Conservation (phyloP, 352 stramenopile species). For the Phytophthora uliginosa region DNA sequence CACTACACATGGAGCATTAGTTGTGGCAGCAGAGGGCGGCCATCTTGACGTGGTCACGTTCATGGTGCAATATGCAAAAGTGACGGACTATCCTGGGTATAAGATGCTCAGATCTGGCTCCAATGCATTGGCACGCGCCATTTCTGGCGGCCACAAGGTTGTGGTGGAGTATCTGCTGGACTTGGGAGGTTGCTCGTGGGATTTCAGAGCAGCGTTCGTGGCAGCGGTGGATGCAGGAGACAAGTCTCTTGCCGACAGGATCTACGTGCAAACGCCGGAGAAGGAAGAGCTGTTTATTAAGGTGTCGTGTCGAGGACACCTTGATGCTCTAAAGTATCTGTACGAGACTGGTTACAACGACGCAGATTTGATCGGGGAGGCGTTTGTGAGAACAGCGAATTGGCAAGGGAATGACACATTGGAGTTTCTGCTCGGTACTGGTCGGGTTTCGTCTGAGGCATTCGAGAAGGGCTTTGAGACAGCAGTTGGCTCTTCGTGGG, state of each 20-base stretch:
- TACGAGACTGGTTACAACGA: not conserved
- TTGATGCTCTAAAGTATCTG: not conserved
- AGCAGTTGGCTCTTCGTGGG: not conserved
- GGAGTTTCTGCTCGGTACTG: not conserved
- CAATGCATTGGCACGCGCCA: not conserved
- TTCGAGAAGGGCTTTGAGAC: not conserved
- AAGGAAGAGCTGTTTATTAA: not conserved
- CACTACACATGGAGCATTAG: not conserved
- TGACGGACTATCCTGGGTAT: no score
- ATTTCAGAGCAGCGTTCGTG: slow-evolving; percentile 1
- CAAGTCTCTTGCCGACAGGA: not conserved
- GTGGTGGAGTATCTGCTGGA: not conserved
- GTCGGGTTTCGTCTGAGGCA: not conserved
- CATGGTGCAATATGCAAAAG: not conserved
- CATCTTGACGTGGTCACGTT: not conserved
- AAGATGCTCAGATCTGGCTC: no score
- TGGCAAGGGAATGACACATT: not conserved
- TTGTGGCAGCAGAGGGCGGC: not conserved
- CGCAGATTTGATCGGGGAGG: not conserved
- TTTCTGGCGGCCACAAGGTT: slow-evolving; percentile 1
- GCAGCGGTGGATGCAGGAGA: not conserved
- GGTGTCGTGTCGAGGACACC: not conserved
- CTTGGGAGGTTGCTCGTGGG: not conserved
- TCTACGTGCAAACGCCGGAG: not conserved
- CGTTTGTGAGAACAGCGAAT: not conserved